These are phyloP conservation scores for Pseudogymnoascus pannorum DNA, from an alignment of 2,329 filamentous ascomycete genomes.

Conservation along the genomic window DNA sequence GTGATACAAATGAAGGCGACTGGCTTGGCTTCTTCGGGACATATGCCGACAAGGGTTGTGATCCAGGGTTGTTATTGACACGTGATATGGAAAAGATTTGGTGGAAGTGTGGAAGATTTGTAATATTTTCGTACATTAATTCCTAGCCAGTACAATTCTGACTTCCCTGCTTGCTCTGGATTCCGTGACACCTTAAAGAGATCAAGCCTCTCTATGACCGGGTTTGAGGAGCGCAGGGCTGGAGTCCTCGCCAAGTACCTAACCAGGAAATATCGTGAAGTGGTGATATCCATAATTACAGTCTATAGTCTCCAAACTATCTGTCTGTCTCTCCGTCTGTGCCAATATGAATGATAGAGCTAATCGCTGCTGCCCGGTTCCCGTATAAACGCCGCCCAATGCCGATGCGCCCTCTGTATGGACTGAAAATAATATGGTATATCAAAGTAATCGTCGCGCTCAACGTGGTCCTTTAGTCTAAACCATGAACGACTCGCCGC, in stretches of 20 bases:
- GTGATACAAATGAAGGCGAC: background rate
- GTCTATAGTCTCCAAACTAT: background rate
- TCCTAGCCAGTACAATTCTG: background rate
- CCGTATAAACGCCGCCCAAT: conserved; percentile 18
- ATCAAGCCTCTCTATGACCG: background rate
- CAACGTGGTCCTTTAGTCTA: conserved; percentile 27
- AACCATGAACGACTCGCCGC: conserved; percentile 93
- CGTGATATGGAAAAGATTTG: background rate
- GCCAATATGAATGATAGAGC: background rate
- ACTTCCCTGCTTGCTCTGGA: background rate
- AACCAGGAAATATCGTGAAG: background rate
- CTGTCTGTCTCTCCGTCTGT: background rate
- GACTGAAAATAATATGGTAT: conserved; percentile 8
- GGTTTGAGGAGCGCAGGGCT: too few species aligned
- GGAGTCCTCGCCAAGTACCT: background rate
- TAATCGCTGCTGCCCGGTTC: background rate
- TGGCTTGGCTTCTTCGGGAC: background rate
- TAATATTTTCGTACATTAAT: background rate
- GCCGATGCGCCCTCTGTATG: conserved; percentile 18
- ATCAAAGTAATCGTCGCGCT: conserved; percentile 10
- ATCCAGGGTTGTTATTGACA: background rate
- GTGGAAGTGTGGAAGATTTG: background rate
- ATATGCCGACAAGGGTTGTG: background rate
- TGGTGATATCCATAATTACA: background rate
- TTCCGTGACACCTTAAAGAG: background rate